phyloP scores from a whole-genome alignment of 1,284 basidiomycete species.

The Trametes hirsuta region DNA sequence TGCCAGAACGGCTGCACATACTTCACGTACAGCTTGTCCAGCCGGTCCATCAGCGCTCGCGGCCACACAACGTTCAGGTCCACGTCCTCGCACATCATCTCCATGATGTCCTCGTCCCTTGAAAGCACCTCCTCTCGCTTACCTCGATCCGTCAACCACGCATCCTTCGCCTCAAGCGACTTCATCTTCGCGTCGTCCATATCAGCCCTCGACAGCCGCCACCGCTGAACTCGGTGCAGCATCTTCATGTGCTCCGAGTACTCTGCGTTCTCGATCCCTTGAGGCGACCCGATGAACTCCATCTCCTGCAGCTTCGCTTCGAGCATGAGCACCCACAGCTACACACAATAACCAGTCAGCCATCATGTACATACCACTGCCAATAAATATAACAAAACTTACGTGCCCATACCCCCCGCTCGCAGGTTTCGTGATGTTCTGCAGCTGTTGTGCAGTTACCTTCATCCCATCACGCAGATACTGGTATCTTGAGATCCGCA shows the following conservation, averaged over 20 bases:
- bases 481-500: not conserved
- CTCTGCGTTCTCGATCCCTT: not conserved
- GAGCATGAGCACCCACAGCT: not conserved
- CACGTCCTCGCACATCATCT: not conserved
- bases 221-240: not conserved
- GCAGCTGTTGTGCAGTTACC: not conserved
- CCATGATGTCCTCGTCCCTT: not conserved
- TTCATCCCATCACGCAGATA: not conserved
- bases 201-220: not conserved
- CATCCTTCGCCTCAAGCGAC: not conserved
- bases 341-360: not conserved
- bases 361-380: not conserved
- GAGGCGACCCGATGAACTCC: not conserved
- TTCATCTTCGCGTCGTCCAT: not conserved
- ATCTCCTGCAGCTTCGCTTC: not conserved
- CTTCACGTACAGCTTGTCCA: not conserved
- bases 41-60: not conserved
- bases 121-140: not conserved
- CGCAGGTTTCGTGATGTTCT: not conserved
- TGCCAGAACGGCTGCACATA: not conserved
- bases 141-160: not conserved
- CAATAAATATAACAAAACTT: not conserved
- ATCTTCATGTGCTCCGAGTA: not conserved
- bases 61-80: not conserved
- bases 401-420: not conserved